Conservation (phyloP, 2,329 filamentous ascomycete genomes). For the Neofusicoccum ribis region DNA sequence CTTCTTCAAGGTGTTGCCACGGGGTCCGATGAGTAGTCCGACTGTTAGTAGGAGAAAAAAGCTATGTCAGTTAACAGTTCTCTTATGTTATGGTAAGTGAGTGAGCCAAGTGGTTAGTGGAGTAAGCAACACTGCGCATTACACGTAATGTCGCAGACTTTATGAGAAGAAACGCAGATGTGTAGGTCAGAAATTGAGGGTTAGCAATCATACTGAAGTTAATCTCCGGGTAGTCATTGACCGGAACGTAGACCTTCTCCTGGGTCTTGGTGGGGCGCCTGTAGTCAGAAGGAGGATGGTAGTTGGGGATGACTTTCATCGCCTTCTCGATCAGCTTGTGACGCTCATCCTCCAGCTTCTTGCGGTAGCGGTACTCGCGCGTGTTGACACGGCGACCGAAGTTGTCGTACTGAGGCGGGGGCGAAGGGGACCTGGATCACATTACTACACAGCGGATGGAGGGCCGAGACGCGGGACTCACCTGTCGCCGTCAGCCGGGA, state of each 20-base stretch:
- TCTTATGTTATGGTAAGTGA: slow-evolving; percentile 4
- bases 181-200: slow-evolving; percentile 64
- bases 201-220: slow-evolving; percentile 99
- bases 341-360: slow-evolving; percentile 95
- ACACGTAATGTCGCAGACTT: slow-evolving; percentile 33
- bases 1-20: slow-evolving; percentile 99
- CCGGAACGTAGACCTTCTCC: slow-evolving; percentile 99
- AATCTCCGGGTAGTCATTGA: slow-evolving; percentile 99
- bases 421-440: slow-evolving; percentile 78
- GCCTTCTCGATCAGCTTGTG: slow-evolving; percentile 99
- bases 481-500: slow-evolving; percentile 94
- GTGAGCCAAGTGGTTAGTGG: slow-evolving; percentile 40
- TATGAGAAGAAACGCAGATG: slow-evolving; percentile 35
- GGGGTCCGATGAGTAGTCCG: slow-evolving; percentile 98
- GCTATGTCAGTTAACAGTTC: slow-evolving; percentile 78
- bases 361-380: slow-evolving; percentile 96
- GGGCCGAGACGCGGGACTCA: slow-evolving; percentile 49
- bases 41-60: slow-evolving; percentile 81
- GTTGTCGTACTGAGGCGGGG: slow-evolving; percentile 97
- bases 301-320: slow-evolving; percentile 99
- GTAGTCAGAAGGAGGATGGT: slow-evolving; percentile 97
- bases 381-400: slow-evolving; percentile 99
- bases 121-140: slow-evolving; percentile 39
- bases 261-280: slow-evolving; percentile 99
- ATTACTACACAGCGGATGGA: slow-evolving; percentile 21